Base-by-base conservation (phyloP, 371 early-diverging fungal genomes). In the Circinella umbellata region DNA sequence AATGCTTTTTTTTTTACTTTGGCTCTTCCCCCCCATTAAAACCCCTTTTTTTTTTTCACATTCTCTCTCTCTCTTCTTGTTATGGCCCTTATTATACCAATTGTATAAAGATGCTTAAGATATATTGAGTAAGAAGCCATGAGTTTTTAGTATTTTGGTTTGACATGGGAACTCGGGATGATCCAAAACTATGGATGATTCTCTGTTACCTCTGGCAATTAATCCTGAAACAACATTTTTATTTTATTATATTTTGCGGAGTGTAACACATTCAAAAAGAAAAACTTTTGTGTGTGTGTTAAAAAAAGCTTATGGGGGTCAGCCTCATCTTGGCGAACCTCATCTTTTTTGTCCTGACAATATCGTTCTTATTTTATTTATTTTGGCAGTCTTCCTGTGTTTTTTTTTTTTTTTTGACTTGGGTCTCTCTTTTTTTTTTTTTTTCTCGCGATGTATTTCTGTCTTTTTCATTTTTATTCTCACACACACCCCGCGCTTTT, bases 91-190 rank as follows among this genome's bases (percentile, higher is more conserved):
- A 27, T 27, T 27, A 27, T 27, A 27, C 27, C 27, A 2, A 27
- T 27, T 11, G 11, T 42, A 42, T 42, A 42, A 42, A 36, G 38
- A 20, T 46, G 57, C 0, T 27, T 6, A n/a, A 27, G 18, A 46
- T 47, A 46, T 18, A 63, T 63, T 18, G 46, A 63, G 63, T 63
- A 63, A 63, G 13, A 5, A 7, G 20, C 63, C 63, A 63, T 63
- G 63, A 15, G 14, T 63, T 27, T 7, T 27, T 10, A 27, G 20
- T 46, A 63, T 63, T 46, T 20, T 47, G 27, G 63, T 42, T 46
- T 63, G 46, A 47, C 13, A 46, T 63, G 63, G 63, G 63, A 63
- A 63, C 15, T 11, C 47, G 27, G 20, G 27, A 63, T 51, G 63
- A 34, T 20, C 63, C 63, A 63, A 47, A 35, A 63, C 47, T 47